Evolutionary conservation across 176 grass and related monocot genomes (phyloP), one percentile per base, ranked within the genome.

Genomic region (Pontederia paniculata): DNA sequence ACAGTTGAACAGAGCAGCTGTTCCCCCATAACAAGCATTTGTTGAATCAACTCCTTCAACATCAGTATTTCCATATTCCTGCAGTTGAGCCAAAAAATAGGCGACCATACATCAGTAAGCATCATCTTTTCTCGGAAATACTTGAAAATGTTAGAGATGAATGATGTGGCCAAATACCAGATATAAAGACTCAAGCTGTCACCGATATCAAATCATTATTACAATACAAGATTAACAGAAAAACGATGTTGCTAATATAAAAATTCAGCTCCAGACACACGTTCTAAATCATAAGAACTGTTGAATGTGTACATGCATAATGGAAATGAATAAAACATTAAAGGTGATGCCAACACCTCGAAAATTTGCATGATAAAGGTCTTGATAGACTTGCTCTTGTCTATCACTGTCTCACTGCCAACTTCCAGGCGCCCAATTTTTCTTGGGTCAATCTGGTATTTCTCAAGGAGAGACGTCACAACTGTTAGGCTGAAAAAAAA

Each of bases 351-450:
- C 63, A 68, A 65, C 63, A 98, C 93, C 89, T 95, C 78, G 13
- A 95, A 95, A 63, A 85, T 79, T 63, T 84, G 89, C 89, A 95
- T 95, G 52, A 82, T 57, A 84, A 84, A 95, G 55, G 93, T 88
- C 64, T 95, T 95, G 80, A 95, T 88, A 17, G 84, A 88, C 63
- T 95, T 88, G 75, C 89, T 95, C 76, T 88, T 88, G 81, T 98
- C 93, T 71, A 98, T 98, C 43, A 98, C 93, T 23, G 86, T 91
- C 72, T 98, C 93, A 62, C 77, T 98, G 15, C 93, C 93, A 66
- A 98, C 93, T 88, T 98, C 93, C 55, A 98, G 77, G 12, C 83
- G 86, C 12, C 93, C 86, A 50, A 98, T 98, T 63, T 69, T 23
- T 50, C 75, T 91, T 42, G 86, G 86, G 63, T 98, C 86, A 37